Percentiles rank a stretch among this genome's conserved stretches.
These are phyloP conservation scores for Platismatia glauca DNA, from an alignment of 495 filamentous ascomycete species.

Conservation along the genomic window DNA sequence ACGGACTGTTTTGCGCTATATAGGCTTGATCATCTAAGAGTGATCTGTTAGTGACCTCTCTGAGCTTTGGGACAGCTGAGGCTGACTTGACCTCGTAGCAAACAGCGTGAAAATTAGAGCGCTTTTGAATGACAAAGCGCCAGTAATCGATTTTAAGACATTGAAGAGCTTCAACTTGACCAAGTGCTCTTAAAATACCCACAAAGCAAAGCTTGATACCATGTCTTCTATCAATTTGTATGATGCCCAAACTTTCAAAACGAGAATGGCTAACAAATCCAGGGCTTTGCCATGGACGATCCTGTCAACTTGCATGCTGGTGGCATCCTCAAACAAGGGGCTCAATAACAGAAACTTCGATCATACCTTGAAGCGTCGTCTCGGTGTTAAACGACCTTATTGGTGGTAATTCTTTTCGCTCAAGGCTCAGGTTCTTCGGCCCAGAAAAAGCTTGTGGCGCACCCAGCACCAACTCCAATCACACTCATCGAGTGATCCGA, in stretches of 20 bases:
- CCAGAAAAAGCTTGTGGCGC: constrained; percentile 68
- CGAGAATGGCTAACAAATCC: neutral
- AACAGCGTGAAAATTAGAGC: neutral
- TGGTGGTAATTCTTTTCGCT: neutral
- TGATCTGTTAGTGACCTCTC: neutral
- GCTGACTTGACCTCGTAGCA: neutral
- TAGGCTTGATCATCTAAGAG: neutral
- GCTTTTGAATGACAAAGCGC: neutral
- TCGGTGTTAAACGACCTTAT: neutral
- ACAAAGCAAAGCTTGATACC: neutral
- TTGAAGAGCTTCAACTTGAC: neutral
- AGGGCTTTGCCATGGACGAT: neutral
- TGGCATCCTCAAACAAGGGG: neutral
- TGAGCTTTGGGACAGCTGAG: neutral
- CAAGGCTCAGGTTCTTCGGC: neutral
- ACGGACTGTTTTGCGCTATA: neutral
- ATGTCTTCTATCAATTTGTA: neutral
- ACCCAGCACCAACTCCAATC: constrained; percentile 63
- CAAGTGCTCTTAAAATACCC: neutral
- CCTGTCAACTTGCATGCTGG: neutral
- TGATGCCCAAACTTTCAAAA: neutral
- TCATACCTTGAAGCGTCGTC: neutral
- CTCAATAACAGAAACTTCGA: neutral
- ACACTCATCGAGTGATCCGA: constrained; percentile 29
- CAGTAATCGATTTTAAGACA: neutral